These are phyloP conservation scores for Cladosporium cucumerinum DNA, from an alignment of 2,329 filamentous ascomycete genomes.

Conservation along the genomic window DNA sequence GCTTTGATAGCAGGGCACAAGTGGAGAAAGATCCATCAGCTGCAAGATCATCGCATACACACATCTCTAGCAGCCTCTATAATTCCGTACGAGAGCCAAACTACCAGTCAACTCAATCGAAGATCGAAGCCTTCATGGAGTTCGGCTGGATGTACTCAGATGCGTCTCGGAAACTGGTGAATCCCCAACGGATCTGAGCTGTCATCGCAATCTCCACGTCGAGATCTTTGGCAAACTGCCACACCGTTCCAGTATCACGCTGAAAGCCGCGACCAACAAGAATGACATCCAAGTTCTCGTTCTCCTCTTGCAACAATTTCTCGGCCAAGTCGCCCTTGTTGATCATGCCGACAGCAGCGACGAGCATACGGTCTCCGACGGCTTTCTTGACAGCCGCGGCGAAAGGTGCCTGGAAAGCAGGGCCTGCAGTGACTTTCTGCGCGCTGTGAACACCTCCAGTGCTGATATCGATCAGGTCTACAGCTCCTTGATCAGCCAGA, in stretches of 20 bases:
- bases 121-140: slow-evolving; percentile 17
- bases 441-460: slow-evolving; percentile 66
- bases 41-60: not conserved
- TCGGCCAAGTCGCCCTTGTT: slow-evolving; percentile 66
- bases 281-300: slow-evolving; percentile 62
- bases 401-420: slow-evolving; percentile 71
- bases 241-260: slow-evolving; percentile 70
- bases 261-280: slow-evolving; percentile 74
- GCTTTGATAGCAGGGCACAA: not conserved
- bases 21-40: not conserved
- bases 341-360: slow-evolving; percentile 74
- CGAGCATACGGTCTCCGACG: slow-evolving; percentile 65
- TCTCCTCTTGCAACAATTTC: slow-evolving; percentile 48
- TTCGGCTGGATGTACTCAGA: slow-evolving; percentile 21
- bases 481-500: slow-evolving; percentile 44
- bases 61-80: not conserved
- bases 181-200: slow-evolving; percentile 52
- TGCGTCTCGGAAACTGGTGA: slow-evolving; percentile 45
- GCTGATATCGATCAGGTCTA: slow-evolving; percentile 82
- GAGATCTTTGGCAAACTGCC: slow-evolving; percentile 69
- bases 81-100: not conserved
- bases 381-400: slow-evolving; percentile 69
- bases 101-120: not conserved
- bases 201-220: slow-evolving; percentile 69
- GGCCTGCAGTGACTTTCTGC: slow-evolving; percentile 54